Percentiles rank a stretch among this genome's conserved stretches.
phyloP scores from a whole-genome alignment of 805 yeast species.

The Martiniozyma abietophila region DNA sequence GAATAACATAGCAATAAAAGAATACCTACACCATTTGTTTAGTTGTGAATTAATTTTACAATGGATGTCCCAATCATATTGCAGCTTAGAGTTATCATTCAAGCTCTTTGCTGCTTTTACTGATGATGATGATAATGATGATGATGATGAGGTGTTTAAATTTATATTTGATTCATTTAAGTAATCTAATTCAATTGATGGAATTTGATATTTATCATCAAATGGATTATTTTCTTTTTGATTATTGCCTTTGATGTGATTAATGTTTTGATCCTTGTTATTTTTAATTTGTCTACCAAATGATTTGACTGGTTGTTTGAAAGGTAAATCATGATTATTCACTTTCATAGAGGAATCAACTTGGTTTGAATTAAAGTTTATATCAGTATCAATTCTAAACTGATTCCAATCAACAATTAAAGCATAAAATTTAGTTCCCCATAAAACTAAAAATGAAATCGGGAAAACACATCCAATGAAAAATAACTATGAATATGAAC shows the following conservation, averaged over 20 bases:
- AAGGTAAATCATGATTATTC: neutral
- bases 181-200: too few species aligned
- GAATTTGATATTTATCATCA: neutral
- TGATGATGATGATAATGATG: constrained; percentile 3
- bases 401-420: neutral
- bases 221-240: constrained; percentile 4
- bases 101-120: neutral
- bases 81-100: neutral
- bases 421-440: constrained; percentile 4
- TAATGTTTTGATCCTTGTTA: neutral
- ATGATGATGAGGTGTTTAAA: neutral
- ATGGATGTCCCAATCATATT: constrained; percentile 13
- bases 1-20: constrained; percentile 10
- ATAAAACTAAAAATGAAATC: constrained; percentile 4
- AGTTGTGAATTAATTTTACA: constrained; percentile 7
- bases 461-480: constrained; percentile 9
- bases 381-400: neutral
- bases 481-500: constrained; percentile 9
- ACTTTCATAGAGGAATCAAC: neutral
- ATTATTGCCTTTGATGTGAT: too few species aligned
- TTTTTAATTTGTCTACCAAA: neutral
- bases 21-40: constrained; percentile 14
- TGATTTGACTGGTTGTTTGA: neutral
- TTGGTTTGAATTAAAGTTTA: too few species aligned
- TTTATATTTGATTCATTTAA: too few species aligned